A percentile compares a stretch with the other conserved stretches of the same genome.
phyloP scores from a whole-genome alignment of 1,139 yeast species.

The Pichia sp. region DNA sequence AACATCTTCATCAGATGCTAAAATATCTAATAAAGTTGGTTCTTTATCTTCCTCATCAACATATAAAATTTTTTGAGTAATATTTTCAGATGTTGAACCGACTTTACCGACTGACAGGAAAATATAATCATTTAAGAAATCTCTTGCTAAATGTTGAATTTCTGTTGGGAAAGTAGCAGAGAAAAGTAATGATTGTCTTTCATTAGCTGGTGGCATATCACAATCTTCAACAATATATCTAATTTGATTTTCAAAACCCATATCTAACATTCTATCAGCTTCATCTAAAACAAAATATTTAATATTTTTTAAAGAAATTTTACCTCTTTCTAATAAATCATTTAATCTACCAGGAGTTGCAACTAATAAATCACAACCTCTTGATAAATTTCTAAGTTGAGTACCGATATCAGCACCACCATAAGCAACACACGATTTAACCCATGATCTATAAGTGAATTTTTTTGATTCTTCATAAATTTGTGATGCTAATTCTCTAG shows the following conservation, averaged over 20 bases:
- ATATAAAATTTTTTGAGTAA: constrained; percentile 86
- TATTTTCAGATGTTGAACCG: constrained; percentile 96
- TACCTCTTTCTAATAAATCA: constrained; percentile 92
- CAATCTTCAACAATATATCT: constrained; percentile 97
- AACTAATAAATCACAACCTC: constrained; percentile 92
- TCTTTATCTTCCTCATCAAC: constrained; percentile 96
- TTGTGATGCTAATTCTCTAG: constrained; percentile 97
- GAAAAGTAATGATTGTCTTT: constrained; percentile 96
- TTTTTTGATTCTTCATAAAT: constrained; percentile 94
- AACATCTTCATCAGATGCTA: constrained; percentile 63
- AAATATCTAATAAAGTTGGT: constrained; percentile 82
- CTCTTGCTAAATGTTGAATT: constrained; percentile 94
- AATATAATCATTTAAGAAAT: constrained; percentile 90
- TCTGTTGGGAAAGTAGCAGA: constrained; percentile 99
- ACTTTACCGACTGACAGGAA: constrained; percentile 97
- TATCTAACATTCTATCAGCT: constrained; percentile 99
- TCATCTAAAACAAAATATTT: constrained; percentile 94
- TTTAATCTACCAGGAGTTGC: constrained; percentile 99
- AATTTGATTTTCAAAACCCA: constrained; percentile 99
- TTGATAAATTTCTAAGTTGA: constrained; percentile 84
- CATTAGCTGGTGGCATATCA: constrained; percentile 88
- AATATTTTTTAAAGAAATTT: constrained; percentile 81
- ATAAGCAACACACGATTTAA: constrained; percentile 90
- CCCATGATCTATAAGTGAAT: constrained; percentile 98
- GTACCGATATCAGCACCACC: constrained; percentile 95